Evolutionary conservation across 2,329 filamentous ascomycete species (phyloP), one percentile per base, ranked within the genome.

Genomic region (Corynespora cassiicola): DNA sequence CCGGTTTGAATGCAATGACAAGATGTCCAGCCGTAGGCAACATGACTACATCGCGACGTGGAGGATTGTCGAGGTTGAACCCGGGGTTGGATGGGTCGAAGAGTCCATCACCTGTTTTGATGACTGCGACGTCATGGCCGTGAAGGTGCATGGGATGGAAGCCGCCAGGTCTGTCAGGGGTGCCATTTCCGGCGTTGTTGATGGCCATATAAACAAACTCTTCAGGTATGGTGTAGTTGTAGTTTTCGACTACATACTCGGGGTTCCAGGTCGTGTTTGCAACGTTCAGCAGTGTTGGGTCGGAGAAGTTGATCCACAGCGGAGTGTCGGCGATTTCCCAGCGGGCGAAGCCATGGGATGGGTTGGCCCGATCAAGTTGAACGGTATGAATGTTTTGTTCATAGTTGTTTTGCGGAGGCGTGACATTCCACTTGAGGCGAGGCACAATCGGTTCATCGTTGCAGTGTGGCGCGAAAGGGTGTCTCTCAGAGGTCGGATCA

Each of bases 1-100:
- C 54, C 2, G 54, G 47, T 31, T 54, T 58, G 38, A 52, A 58
- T 2, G 54, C 54, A n/a, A 58, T 35, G 6, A 78, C 74, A 8
- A 70, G 71, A 42, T 51, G 45, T 15, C 54, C 54, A 19, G 31
- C 43, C 3, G 17, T 21, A 9, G 47, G 45, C 12, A 58, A 45
- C 47, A 55, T 50, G 8, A 46, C 54, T 6, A 50, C 47, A 30
- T 58, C 54, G 8, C 54, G 50, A 6, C 54, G 45, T 8, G 47
- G 45, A 1, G 52, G 47, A 28, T 58, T 54, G 20, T 47, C 16
- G 5, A 47, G 31, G 8, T 47, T 46, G 29, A 49, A 50, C n/a
- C 18, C n/a, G 32, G 42, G 17, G 7, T 29, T 39, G 14, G 19
- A 16, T 2, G 39, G 47, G 22, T 52, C 37, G 40, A 68, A 70